Conservation (phyloP, 1,284 basidiomycete genomes). For the Hypsizygus ulmarius region DNA sequence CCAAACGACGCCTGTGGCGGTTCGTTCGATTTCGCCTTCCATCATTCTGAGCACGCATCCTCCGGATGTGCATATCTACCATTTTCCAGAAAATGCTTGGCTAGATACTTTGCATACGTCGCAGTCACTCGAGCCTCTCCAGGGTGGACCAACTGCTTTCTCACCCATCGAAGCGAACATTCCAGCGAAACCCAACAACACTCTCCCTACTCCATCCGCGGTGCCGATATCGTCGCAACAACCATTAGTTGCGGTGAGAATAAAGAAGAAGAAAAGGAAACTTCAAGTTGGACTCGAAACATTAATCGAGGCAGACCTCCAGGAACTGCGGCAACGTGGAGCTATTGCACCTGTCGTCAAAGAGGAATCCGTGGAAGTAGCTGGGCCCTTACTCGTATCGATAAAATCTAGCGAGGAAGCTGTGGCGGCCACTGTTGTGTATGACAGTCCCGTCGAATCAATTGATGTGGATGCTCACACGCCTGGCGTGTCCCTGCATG, state of each 20-base stretch:
- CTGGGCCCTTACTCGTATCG: not conserved
- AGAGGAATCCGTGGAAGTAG: conserved; percentile 9
- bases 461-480: too few species aligned
- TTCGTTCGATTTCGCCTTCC: too few species aligned
- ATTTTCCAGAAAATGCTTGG: too few species aligned
- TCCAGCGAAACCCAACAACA: not conserved
- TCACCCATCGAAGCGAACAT: not conserved
- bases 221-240: conserved; percentile 1
- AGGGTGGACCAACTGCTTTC: too few species aligned
- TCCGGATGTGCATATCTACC: too few species aligned
- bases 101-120: too few species aligned
- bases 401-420: not conserved
- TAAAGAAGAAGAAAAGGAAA: conserved; percentile 32
- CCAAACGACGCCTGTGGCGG: too few species aligned
- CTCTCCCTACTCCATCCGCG: not conserved
- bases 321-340: conserved; percentile 28
- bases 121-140: too few species aligned
- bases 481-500: too few species aligned
- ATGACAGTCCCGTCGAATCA: not conserved
- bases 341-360: conserved; percentile 10
- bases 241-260: conserved; percentile 16
- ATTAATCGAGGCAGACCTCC: conserved; percentile 30
- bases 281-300: conserved; percentile 22
- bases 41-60: too few species aligned
- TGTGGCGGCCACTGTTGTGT: not conserved